Percentiles rank a stretch among this genome's conserved stretches.
Evolutionary conservation across 2,329 filamentous ascomycete species (phyloP).

Genomic region (Emergomyces orientalis): DNA sequence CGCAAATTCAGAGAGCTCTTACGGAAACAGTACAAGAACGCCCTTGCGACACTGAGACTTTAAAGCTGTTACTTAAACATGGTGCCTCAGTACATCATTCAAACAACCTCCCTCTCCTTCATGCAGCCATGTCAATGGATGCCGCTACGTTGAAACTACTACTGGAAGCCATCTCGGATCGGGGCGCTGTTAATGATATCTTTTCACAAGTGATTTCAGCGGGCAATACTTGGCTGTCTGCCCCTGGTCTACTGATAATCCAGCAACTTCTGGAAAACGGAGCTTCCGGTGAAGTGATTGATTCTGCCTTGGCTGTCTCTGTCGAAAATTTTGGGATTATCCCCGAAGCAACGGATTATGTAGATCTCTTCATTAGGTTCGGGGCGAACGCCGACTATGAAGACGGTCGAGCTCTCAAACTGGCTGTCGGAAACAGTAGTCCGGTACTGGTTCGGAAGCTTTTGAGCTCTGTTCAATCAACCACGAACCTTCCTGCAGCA

Average conservation of each 20-base stretch:
- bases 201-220: constrained; percentile 14
- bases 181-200: constrained; percentile 11
- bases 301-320: constrained; percentile 39
- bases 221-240: constrained; percentile 38
- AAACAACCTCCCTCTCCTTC: constrained; percentile 43
- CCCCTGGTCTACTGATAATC: constrained; percentile 41
- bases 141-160: constrained; percentile 12
- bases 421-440: constrained; percentile 45
- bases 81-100: constrained; percentile 50
- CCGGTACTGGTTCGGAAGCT: constrained; percentile 31
- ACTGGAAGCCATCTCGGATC: constrained; percentile 11
- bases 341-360: constrained; percentile 33
- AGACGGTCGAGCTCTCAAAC: constrained; percentile 41
- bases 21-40: constrained; percentile 14
- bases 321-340: constrained; percentile 38
- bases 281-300: constrained; percentile 32
- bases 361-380: constrained; percentile 30
- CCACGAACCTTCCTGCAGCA: constrained; percentile 43
- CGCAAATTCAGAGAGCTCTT: constrained; percentile 14
- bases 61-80: constrained; percentile 43
- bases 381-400: constrained; percentile 44
- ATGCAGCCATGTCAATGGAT: constrained; percentile 15
- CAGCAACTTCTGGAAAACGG: constrained; percentile 37
- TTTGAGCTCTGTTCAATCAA: constrained; percentile 9
- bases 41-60: constrained; percentile 24